Conservation (phyloP, 1,284 basidiomycete genomes). For the Cryptococcus floricola region DNA sequence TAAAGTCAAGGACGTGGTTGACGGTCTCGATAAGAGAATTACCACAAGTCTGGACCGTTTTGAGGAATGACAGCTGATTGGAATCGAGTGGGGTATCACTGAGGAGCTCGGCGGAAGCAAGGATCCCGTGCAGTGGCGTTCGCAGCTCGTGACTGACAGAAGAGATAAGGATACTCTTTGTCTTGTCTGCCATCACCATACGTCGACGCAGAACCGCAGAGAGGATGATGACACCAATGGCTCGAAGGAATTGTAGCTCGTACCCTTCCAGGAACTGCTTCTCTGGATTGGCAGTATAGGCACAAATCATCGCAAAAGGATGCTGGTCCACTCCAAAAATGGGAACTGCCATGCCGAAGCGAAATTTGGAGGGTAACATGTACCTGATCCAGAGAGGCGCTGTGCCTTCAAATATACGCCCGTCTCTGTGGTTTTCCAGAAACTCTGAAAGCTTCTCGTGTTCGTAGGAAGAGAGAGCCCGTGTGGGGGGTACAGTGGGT, state of each 20-base stretch:
- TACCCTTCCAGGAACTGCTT: conserved; percentile 85
- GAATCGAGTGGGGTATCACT: conserved; percentile 75
- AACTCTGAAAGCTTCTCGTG: conserved; percentile 70
- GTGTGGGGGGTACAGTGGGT: conserved; percentile 25
- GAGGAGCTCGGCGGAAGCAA: conserved; percentile 84
- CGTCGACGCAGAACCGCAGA: conserved; percentile 87
- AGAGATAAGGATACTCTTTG: conserved; percentile 44
- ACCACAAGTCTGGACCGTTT: conserved; percentile 51
- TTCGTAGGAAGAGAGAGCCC: conserved; percentile 60
- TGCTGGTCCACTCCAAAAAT: conserved; percentile 91
- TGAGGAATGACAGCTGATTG: conserved; percentile 79
- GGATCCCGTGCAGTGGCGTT: conserved; percentile 83
- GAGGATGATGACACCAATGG: conserved; percentile 85
- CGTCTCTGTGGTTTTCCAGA: conserved; percentile 71
- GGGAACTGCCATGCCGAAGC: conserved; percentile 83
- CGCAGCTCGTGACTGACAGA: conserved; percentile 92
- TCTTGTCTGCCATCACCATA: conserved; percentile 89
- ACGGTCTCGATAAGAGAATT: conserved; percentile 60
- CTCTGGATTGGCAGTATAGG: conserved; percentile 73
- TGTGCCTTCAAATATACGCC: conserved; percentile 77
- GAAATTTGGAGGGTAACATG: conserved; percentile 71
- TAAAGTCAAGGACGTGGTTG: conserved; percentile 95
- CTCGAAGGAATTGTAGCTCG: conserved; percentile 84
- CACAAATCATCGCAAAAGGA: conserved; percentile 86
- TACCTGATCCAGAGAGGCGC: conserved; percentile 71